Percentiles rank a stretch among this genome's conserved stretches.
These are phyloP conservation scores for Xylaria acuta DNA, from an alignment of 495 filamentous ascomycete genomes.

Conservation along the genomic window DNA sequence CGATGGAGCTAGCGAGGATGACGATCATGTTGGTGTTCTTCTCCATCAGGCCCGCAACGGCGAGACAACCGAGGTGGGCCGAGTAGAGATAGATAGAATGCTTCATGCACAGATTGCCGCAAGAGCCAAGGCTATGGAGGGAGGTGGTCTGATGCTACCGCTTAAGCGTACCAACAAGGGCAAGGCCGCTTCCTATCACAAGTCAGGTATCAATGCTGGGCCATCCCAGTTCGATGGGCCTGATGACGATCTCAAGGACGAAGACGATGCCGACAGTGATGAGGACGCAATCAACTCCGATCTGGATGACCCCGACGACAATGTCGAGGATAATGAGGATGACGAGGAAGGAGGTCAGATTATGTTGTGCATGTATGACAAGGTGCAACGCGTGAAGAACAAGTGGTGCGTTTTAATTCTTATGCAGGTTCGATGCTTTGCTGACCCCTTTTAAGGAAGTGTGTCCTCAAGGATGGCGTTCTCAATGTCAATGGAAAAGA, in stretches of 20 bases:
- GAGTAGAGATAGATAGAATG: constrained; percentile 63
- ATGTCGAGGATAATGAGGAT: constrained; percentile 74
- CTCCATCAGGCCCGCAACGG: constrained; percentile 51
- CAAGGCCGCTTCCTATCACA: constrained; percentile 29
- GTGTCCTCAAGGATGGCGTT: constrained; percentile 94
- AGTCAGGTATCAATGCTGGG: constrained; percentile 33
- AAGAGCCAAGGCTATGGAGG: constrained; percentile 73
- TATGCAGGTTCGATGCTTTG: constrained; percentile 6
- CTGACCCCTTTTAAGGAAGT: constrained; percentile 68
- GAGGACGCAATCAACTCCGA: constrained; percentile 99
- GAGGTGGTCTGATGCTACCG: constrained; percentile 82
- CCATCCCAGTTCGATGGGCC: constrained; percentile 70
- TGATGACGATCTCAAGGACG: constrained; percentile 68
- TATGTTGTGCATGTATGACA: constrained; percentile 99
- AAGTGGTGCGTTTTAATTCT: constrained; percentile 74
- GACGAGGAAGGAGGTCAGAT: constrained; percentile 85
- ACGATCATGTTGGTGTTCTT: constrained; percentile 63
- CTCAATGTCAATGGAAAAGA: constrained; percentile 89
- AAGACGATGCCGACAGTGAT: constrained; percentile 84
- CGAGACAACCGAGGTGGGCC: constrained; percentile 51
- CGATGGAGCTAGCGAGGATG: constrained; percentile 71
- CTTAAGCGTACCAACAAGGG: constrained; percentile 52
- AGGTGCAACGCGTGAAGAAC: constrained; percentile 98
- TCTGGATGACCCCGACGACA: constrained; percentile 92
- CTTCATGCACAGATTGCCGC: constrained; percentile 72